These are phyloP conservation scores for Phialophora chinensis DNA, from an alignment of 2,329 filamentous ascomycete species.

Conservation along the genomic window DNA sequence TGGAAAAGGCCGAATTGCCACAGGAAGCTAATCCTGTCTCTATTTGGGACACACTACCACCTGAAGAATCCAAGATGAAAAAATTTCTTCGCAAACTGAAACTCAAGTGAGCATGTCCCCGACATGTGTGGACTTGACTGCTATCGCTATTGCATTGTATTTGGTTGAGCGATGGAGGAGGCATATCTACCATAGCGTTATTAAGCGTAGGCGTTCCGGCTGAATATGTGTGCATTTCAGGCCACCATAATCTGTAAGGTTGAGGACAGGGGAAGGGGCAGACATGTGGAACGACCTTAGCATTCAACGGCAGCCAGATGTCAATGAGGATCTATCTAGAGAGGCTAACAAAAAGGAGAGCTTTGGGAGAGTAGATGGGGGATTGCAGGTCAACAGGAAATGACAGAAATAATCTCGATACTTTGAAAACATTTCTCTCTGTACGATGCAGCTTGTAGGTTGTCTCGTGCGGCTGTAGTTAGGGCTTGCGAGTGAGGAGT, in stretches of 20 bases:
- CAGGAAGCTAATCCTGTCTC: slow-evolving; percentile 50
- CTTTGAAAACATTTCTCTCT: not conserved
- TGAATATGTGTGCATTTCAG: slow-evolving; percentile 1
- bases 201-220: slow-evolving; percentile 31
- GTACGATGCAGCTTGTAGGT: not conserved
- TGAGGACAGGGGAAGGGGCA: not conserved
- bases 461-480: not conserved
- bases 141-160: slow-evolving; percentile 11
- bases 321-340: not conserved
- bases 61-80: slow-evolving; percentile 48
- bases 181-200: slow-evolving; percentile 10
- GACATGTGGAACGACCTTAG: not conserved
- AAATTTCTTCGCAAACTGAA: slow-evolving; percentile 54
- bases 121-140: not conserved
- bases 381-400: not conserved
- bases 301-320: not conserved
- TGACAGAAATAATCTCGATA: not conserved
- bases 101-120: slow-evolving; percentile 26
- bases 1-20: slow-evolving; percentile 61
- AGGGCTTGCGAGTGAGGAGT: not conserved
- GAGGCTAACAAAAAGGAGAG: not conserved
- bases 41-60: slow-evolving; percentile 52
- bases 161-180: slow-evolving; percentile 4
- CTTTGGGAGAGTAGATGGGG: not conserved
- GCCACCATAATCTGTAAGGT: not conserved